Evolutionary conservation across 192 early-diverging fungal species (phyloP), one percentile per base, ranked within the genome.

Genomic region (Chytriomyces confervae): DNA sequence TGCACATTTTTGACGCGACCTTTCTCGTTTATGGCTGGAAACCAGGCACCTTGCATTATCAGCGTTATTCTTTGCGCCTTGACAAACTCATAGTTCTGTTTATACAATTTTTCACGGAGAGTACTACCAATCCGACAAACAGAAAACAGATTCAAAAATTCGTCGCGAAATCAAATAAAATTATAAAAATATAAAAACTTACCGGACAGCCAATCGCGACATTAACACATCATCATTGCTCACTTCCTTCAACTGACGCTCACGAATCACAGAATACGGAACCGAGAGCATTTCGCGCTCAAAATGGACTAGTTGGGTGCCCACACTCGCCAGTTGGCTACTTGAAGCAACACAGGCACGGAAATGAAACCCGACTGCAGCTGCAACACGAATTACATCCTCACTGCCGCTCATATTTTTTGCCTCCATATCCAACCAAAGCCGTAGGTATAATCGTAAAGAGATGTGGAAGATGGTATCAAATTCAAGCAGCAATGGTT

Each of bases 41-140:
- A 93, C 91, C 91, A 93, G 9, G 88, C 90, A 23, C 92, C 92
- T 45, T 68, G 44, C 29, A 89, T 57, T 18, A 93, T 63, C 74
- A 91, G 91, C 8, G 77, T 80, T 16, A 93, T 89, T 9, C 92
- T 77, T 71, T 93, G 92, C 50, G 89, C 80, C 75, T 92, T 93
- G 24, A 93, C 83, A 47, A 90, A 88, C 72, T 92, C 90, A 66
- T 91, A 93, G 46, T 86, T 90, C 72, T 90, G 82, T 65, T 91
- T 90, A 72, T 92, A 89, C 45, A 91, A 50, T n/a, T 82, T 79
- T 43, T 87, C 83, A 16, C 92, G 88, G 5, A 93, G 76, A 66
- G 91, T 87, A 23, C 92, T 93, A n/a, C 45, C 70, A 57, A 24
- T 13, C 16, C 7, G 18, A 80, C 36, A 24, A 0, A 27, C 36